Percentiles rank a stretch among this genome's conserved stretches.
Conservation (phyloP, 352 stramenopile species). For the Hyaloperonospora arabidopsidis region DNA sequence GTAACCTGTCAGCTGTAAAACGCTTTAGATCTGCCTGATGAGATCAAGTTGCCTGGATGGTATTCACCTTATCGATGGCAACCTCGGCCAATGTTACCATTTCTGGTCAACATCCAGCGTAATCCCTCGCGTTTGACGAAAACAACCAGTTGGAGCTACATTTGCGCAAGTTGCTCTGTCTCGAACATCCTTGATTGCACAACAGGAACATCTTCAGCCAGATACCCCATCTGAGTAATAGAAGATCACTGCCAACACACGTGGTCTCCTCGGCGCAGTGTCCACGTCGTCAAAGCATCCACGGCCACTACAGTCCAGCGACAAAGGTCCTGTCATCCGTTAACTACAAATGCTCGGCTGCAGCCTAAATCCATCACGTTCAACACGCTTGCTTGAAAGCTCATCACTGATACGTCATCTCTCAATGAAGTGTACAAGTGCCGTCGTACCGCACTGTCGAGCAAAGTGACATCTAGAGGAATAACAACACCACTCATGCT, state of each 20-base stretch:
- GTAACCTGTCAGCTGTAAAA: too few species aligned
- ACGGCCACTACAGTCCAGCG: conserved; percentile 83
- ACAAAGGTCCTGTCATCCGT: conserved; percentile 90
- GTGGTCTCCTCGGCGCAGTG: conserved; percentile 80
- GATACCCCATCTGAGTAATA: conserved; percentile 83
- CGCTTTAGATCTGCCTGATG: too few species aligned
- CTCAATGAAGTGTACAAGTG: conserved; percentile 74
- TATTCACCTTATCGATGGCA: conserved; percentile 55
- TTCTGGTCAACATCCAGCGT: conserved; percentile 83
- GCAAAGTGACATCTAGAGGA: conserved; percentile 80
- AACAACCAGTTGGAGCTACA: conserved; percentile 38
- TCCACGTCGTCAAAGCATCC: conserved; percentile 82
- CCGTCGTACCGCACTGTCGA: conserved; percentile 54
- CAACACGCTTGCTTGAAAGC: conserved; percentile 70
- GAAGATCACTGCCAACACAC: conserved; percentile 75
- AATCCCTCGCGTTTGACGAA: conserved; percentile 38
- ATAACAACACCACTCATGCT: conserved; percentile 89
- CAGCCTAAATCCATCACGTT: conserved; percentile 83
- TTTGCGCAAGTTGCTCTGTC: conserved; percentile 81
- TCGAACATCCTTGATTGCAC: conserved; percentile 85
- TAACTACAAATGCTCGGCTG: conserved; percentile 86
- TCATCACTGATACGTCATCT: conserved; percentile 80
- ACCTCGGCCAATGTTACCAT: conserved; percentile 53
- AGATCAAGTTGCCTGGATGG: conserved; percentile 40
- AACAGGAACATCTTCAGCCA: conserved; percentile 61